These are phyloP conservation scores for Tetramitus jugosus DNA, from an alignment of 208 protist species.

Conservation along the genomic window DNA sequence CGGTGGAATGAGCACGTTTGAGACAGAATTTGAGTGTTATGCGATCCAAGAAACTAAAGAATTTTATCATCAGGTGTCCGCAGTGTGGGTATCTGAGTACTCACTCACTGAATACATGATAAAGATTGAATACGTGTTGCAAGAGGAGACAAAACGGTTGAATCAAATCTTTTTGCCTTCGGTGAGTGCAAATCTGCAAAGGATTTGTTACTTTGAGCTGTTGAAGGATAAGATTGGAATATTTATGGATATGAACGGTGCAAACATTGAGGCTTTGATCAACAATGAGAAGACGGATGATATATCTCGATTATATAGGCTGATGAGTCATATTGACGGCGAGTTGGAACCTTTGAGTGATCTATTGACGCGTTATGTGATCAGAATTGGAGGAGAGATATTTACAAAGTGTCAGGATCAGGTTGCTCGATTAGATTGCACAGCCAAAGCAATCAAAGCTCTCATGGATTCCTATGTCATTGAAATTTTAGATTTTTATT, in stretches of 20 bases:
- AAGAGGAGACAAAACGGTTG: slow-evolving; percentile 54
- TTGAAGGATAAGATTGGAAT: slow-evolving; percentile 45
- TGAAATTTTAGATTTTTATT: slow-evolving; percentile 2
- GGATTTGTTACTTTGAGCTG: slow-evolving; percentile 25
- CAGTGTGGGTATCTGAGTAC: not conserved
- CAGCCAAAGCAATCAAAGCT: not conserved
- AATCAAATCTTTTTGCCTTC: slow-evolving; percentile 36
- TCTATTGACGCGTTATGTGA: not conserved
- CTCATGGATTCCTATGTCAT: not conserved
- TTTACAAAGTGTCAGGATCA: not conserved
- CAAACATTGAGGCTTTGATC: slow-evolving; percentile 36
- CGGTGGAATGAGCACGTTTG: not conserved
- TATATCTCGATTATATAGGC: not conserved
- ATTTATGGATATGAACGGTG: slow-evolving; percentile 52
- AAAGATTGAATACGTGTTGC: slow-evolving; percentile 26
- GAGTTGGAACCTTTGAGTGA: not conserved
- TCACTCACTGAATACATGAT: slow-evolving; percentile 42
- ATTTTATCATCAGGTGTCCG: slow-evolving; percentile 1
- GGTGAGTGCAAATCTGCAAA: slow-evolving; percentile 10
- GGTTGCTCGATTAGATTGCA: not conserved
- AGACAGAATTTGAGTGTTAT: slow-evolving; percentile 7
- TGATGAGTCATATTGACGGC: not conserved
- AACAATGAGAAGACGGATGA: slow-evolving; percentile 7
- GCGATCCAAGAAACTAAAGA: not conserved
- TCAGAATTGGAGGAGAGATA: not conserved